Evolutionary conservation across 2,329 filamentous ascomycete species (phyloP).

Genomic region (Claviceps lovelessii): DNA sequence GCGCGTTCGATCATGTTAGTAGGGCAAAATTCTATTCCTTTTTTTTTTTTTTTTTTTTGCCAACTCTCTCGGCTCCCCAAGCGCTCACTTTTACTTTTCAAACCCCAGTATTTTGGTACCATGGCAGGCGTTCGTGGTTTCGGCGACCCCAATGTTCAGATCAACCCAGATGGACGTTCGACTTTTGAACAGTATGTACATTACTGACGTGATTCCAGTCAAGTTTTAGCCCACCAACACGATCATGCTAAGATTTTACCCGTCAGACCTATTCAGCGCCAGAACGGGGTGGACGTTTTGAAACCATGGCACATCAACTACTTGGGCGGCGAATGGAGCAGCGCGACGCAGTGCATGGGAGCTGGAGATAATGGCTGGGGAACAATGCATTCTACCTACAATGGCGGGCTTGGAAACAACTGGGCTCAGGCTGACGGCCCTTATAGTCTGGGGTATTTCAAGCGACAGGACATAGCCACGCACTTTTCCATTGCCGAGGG

Average conservation of each 20-base stretch:
- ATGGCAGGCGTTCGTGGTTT: conserved; percentile 42
- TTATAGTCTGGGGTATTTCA: conserved; percentile 31
- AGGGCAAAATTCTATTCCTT: neutral
- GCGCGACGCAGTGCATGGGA: conserved; percentile 37
- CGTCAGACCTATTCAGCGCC: neutral
- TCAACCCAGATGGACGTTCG: conserved; percentile 21
- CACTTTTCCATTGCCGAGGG: conserved; percentile 41
- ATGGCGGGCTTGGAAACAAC: conserved; percentile 33
- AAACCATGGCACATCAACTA: conserved; percentile 39
- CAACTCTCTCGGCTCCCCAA: neutral
- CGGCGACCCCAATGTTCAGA: conserved; percentile 25
- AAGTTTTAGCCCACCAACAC: neutral
- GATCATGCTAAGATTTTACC: neutral
- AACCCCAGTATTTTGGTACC: conserved; percentile 35
- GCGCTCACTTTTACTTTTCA: neutral
- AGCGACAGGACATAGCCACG: conserved; percentile 34
- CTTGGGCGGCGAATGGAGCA: conserved; percentile 27
- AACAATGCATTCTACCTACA: conserved; percentile 36
- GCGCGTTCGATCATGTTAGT: conserved; percentile 19
- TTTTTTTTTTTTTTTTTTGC: no score
- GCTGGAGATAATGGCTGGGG: conserved; percentile 37
- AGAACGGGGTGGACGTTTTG: conserved; percentile 29
- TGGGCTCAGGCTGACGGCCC: conserved; percentile 24
- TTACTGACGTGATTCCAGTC: neutral
- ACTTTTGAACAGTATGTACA: conserved; percentile 35